A percentile compares a stretch with the other conserved stretches of the same genome.
phyloP scores from a whole-genome alignment of 2,329 filamentous ascomycete genomes.

The Talaromyces sp. region DNA sequence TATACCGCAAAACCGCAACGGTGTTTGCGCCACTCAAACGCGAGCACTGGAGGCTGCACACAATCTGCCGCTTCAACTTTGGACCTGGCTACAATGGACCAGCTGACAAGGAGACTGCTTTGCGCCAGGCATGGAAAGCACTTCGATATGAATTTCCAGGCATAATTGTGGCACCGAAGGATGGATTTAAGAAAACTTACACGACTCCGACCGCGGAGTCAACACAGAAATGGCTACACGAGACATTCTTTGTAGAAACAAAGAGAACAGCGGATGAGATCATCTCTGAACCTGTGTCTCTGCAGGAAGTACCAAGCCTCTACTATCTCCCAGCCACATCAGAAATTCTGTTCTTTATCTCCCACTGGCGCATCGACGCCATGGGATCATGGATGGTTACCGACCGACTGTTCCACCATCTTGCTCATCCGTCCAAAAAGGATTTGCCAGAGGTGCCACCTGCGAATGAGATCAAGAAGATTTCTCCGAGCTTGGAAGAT shows the following conservation, averaged over 20 bases:
- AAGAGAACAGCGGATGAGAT: slow-evolving; percentile 14
- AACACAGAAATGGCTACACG: slow-evolving; percentile 12
- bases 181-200: slow-evolving; percentile 15
- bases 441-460: background rate
- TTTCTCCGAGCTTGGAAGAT: slow-evolving; percentile 19
- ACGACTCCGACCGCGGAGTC: background rate
- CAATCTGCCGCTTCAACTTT: slow-evolving; percentile 14
- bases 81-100: slow-evolving; percentile 1
- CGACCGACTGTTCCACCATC: slow-evolving; percentile 9
- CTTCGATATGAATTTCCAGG: slow-evolving; percentile 17
- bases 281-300: slow-evolving; percentile 1
- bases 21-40: background rate
- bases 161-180: slow-evolving; percentile 5
- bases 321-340: slow-evolving; percentile 17
- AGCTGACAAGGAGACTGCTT: background rate
- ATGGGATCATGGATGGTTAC: slow-evolving; percentile 18
- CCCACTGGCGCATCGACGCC: slow-evolving; percentile 20
- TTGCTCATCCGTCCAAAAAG: background rate
- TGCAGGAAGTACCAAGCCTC: slow-evolving; percentile 16
- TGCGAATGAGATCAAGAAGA: slow-evolving; percentile 5
- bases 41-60: slow-evolving; percentile 17
- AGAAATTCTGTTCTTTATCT: slow-evolving; percentile 18
- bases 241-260: slow-evolving; percentile 18
- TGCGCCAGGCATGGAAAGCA: slow-evolving; percentile 18
- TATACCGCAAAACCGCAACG: slow-evolving; percentile 9